These are phyloP conservation scores for Parachaetomium inaequale DNA, from an alignment of 495 filamentous ascomycete species.

Conservation along the genomic window DNA sequence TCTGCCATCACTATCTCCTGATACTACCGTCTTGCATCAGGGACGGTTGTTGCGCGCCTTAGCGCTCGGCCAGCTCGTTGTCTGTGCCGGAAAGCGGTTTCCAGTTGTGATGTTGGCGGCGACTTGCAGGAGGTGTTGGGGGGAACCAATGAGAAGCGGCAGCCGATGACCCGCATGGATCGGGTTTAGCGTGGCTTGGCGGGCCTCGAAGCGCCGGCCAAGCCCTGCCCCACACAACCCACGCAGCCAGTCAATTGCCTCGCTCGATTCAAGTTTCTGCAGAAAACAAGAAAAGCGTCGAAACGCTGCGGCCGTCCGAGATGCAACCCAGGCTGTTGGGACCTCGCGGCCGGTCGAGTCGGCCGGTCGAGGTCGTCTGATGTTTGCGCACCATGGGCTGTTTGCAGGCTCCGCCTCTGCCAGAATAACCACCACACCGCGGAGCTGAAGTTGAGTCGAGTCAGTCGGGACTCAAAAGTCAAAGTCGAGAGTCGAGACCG, in stretches of 20 bases:
- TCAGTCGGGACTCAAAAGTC: not conserved
- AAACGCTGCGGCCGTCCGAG: not conserved
- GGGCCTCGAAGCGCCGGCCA: constrained; percentile 27
- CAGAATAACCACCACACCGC: too few species aligned
- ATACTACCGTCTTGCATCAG: too few species aligned
- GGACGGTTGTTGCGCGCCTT: too few species aligned
- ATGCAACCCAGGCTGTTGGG: constrained; percentile 9
- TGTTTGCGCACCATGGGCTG: not conserved
- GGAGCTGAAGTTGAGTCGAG: not conserved
- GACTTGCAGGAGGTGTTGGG: constrained; percentile 9
- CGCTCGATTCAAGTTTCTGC: not conserved
- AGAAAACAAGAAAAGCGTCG: not conserved
- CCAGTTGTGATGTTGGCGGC: constrained; percentile 8
- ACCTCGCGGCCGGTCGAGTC: not conserved
- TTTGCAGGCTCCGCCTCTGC: not conserved
- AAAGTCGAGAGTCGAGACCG: not conserved
- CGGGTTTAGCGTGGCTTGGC: constrained; percentile 13
- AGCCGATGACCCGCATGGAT: not conserved
- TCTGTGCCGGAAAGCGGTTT: not conserved
- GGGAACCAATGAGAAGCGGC: constrained; percentile 13
- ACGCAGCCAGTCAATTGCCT: not conserved
- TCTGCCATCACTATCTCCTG: too few species aligned
- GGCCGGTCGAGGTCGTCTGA: not conserved
- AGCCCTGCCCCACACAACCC: constrained; percentile 4
- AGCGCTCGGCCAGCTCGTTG: too few species aligned